Evolutionary conservation across 2,329 filamentous ascomycete species (phyloP).

Genomic region (Ilyonectria mors-panacis): DNA sequence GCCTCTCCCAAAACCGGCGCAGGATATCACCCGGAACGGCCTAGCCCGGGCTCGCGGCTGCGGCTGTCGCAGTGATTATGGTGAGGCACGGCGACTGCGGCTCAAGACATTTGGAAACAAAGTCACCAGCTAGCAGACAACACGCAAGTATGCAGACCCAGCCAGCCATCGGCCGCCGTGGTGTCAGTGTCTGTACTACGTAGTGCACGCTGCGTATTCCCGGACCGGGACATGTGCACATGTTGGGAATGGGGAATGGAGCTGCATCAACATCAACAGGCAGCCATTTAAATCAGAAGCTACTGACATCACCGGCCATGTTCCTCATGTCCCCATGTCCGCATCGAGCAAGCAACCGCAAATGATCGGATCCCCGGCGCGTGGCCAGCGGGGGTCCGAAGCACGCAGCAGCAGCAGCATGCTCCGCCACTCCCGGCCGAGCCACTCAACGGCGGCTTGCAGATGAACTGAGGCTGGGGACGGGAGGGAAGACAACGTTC

Average conservation of each 20-base stretch:
- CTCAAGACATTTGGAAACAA: constrained; percentile 4
- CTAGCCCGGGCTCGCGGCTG: constrained; percentile 17
- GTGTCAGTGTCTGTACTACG: not conserved
- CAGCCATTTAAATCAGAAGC: too few relatives aligned
- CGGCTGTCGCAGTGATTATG: constrained; percentile 7
- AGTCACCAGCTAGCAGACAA: not conserved
- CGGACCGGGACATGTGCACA: not conserved
- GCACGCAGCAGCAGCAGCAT: constrained; percentile 10
- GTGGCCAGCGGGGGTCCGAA: constrained; percentile 14
- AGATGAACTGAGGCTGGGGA: constrained; percentile 24
- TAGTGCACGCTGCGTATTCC: not conserved
- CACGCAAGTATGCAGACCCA: too few relatives aligned
- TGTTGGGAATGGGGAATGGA: too few relatives aligned
- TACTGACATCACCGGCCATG: too few relatives aligned
- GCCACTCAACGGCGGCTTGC: constrained; percentile 17
- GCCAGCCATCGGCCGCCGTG: constrained; percentile 2
- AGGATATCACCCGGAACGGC: constrained; percentile 25
- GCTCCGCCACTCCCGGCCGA: constrained; percentile 46
- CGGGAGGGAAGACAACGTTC: constrained; percentile 2
- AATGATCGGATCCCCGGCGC: constrained; percentile 29
- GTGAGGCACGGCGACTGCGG: constrained; percentile 21
- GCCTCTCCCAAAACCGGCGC: constrained; percentile 26
- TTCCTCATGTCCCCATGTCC: not conserved
- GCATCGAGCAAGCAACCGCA: not conserved
- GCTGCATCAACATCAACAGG: too few relatives aligned